phyloP scores from a whole-genome alignment of 1,284 basidiomycete genomes.

The Ustilago tritici region DNA sequence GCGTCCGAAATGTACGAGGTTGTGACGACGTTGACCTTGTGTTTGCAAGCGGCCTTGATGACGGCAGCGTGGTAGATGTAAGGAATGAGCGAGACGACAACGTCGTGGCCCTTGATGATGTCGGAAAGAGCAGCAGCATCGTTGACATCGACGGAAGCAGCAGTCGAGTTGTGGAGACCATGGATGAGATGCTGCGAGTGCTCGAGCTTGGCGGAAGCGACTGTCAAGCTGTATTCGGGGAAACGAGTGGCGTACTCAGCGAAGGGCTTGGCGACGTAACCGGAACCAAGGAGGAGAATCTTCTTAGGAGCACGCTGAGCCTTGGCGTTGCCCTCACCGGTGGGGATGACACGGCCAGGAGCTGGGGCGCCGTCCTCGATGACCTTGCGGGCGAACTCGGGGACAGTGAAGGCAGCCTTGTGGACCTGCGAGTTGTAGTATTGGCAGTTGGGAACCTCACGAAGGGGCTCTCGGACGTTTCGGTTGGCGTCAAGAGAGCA shows the following conservation, averaged over 20 bases:
- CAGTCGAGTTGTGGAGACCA: slow-evolving; percentile 77
- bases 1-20: slow-evolving; percentile 94
- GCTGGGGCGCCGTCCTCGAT: slow-evolving; percentile 68
- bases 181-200: slow-evolving; percentile 78
- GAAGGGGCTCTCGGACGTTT: slow-evolving; percentile 72
- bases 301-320: slow-evolving; percentile 74
- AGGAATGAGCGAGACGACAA: slow-evolving; percentile 96
- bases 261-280: slow-evolving; percentile 92
- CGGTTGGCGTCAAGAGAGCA: slow-evolving; percentile 78
- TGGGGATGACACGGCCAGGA: slow-evolving; percentile 68
- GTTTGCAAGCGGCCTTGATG: slow-evolving; percentile 94
- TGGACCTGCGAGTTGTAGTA: slow-evolving; percentile 93
- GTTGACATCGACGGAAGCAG: slow-evolving; percentile 86
- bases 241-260: slow-evolving; percentile 91
- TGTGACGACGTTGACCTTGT: slow-evolving; percentile 94
- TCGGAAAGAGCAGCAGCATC: slow-evolving; percentile 80
- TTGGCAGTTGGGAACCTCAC: slow-evolving; percentile 74
- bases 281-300: slow-evolving; percentile 91
- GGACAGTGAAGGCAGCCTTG: slow-evolving; percentile 85
- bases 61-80: slow-evolving; percentile 92
- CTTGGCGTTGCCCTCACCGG: slow-evolving; percentile 72
- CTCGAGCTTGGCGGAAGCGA: slow-evolving; percentile 71
- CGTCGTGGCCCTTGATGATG: slow-evolving; percentile 85
- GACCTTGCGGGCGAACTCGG: slow-evolving; percentile 83
- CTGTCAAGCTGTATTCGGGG: slow-evolving; percentile 85